A percentile compares a stretch with the other conserved stretches of the same genome.
Evolutionary conservation across 257 asterid species (phyloP).

Genomic region (Rauvolfia tetraphylla): DNA sequence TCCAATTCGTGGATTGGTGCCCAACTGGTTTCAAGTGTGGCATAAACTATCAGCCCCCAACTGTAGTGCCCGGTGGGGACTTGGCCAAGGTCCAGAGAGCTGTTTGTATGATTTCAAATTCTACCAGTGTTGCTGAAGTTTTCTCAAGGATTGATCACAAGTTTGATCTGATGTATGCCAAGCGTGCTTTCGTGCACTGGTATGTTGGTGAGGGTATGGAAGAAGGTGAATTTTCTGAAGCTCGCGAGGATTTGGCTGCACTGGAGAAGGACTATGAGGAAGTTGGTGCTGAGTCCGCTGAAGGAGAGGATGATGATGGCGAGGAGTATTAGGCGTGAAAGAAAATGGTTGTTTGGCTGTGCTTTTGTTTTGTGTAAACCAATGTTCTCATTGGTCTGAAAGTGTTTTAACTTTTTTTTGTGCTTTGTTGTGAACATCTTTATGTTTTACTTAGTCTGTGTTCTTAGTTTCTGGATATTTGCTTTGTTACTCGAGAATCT

Average conservation of each 20-base stretch:
- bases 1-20: constrained; percentile 97
- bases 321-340: constrained; percentile 44
- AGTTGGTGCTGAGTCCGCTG: constrained; percentile 89
- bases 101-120: constrained; percentile 93
- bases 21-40: constrained; percentile 98
- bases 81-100: constrained; percentile 97
- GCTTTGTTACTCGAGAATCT: too few species aligned
- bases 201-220: constrained; percentile 99
- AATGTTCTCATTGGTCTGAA: constrained; percentile 27
- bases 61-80: constrained; percentile 95
- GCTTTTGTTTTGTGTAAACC: neutral
- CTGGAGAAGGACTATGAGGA: constrained; percentile 96
- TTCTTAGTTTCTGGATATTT: neutral
- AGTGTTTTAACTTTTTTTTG: neutral
- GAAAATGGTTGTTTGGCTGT: neutral
- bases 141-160: constrained; percentile 91
- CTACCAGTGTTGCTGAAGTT: constrained; percentile 95
- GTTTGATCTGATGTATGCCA: constrained; percentile 87
- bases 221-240: constrained; percentile 96
- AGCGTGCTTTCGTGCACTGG: constrained; percentile 96
- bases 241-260: constrained; percentile 97
- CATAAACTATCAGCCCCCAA: constrained; percentile 94
- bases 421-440: neutral
- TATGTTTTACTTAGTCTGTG: neutral
- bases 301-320: constrained; percentile 79